Conservation (phyloP, 345 rosid genomes). For the Crucihimalaya himalaica region DNA sequence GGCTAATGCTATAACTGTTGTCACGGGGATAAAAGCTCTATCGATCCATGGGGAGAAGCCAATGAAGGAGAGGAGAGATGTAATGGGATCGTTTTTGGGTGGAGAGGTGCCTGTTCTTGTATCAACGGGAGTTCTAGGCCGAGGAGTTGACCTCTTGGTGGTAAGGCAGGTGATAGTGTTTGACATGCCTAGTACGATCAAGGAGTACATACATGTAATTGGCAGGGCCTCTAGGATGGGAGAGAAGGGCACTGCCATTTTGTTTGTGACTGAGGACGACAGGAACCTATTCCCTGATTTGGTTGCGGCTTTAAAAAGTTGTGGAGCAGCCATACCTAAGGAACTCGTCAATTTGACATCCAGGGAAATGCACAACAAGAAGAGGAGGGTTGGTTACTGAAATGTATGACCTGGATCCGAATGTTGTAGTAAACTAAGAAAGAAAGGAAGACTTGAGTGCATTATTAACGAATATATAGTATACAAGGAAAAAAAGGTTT, state of each 20-base stretch:
- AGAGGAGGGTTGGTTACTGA: conserved; percentile 58
- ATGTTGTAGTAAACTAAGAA: neutral
- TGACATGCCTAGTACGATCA: conserved; percentile 81
- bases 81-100: conserved; percentile 62
- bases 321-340: conserved; percentile 76
- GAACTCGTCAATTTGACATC: conserved; percentile 58
- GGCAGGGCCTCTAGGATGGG: conserved; percentile 89
- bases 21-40: conserved; percentile 73
- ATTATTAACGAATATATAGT: neutral
- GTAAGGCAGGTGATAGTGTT: conserved; percentile 88
- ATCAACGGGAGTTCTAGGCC: conserved; percentile 77
- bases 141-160: conserved; percentile 79
- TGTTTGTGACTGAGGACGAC: conserved; percentile 71
- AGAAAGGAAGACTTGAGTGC: neutral
- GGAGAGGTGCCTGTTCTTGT: conserved; percentile 83
- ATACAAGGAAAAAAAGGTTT: neutral
- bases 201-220: conserved; percentile 82
- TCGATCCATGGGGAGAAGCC: conserved; percentile 92
- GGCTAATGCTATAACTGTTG: conserved; percentile 64
- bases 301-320: conserved; percentile 54
- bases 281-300: conserved; percentile 66
- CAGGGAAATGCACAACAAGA: conserved; percentile 61
- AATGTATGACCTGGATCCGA: conserved; percentile 12
- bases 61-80: conserved; percentile 88
- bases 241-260: conserved; percentile 67